A percentile compares a stretch with the other conserved stretches of the same genome.
Evolutionary conservation across 768 basidiomycete genomes (phyloP).

Genomic region (Coprinellus micaceus): DNA sequence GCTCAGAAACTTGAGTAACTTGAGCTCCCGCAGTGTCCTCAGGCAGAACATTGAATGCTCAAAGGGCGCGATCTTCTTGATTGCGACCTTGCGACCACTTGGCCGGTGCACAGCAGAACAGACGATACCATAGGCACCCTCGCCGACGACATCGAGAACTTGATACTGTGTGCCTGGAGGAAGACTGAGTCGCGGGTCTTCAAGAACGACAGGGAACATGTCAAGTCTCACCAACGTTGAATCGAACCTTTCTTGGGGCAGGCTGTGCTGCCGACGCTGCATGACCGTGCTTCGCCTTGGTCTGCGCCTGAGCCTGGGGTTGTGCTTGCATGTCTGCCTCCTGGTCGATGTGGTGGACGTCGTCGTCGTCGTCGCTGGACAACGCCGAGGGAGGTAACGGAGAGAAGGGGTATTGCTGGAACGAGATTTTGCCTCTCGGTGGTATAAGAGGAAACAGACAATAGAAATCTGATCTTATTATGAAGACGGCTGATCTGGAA

Average conservation of each 20-base stretch:
- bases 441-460: conserved; percentile 5
- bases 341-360: conserved; percentile 27
- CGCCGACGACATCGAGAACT: conserved; percentile 83
- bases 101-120: conserved; percentile 88
- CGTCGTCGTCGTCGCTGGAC: conserved; percentile 1
- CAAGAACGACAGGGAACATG: conserved; percentile 5
- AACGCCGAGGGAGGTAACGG: too few species aligned
- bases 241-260: conserved; percentile 80
- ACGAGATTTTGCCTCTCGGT: background rate
- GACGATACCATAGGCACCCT: conserved; percentile 93
- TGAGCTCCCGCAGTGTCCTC: conserved; percentile 84
- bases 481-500: conserved; percentile 4
- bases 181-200: conserved; percentile 7
- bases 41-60: conserved; percentile 96
- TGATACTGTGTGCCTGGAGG: conserved; percentile 70
- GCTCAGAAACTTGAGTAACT: conserved; percentile 77
- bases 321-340: conserved; percentile 16
- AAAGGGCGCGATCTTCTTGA: conserved; percentile 95
- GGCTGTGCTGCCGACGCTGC: conserved; percentile 41
- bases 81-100: conserved; percentile 88
- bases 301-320: conserved; percentile 21
- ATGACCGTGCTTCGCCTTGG: conserved; percentile 37
- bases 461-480: conserved; percentile 8
- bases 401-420: too few species aligned
- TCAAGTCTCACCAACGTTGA: conserved; percentile 67